Base-by-base conservation (phyloP, 371 early-diverging fungal species). In the Mortierella sp. region DNA sequence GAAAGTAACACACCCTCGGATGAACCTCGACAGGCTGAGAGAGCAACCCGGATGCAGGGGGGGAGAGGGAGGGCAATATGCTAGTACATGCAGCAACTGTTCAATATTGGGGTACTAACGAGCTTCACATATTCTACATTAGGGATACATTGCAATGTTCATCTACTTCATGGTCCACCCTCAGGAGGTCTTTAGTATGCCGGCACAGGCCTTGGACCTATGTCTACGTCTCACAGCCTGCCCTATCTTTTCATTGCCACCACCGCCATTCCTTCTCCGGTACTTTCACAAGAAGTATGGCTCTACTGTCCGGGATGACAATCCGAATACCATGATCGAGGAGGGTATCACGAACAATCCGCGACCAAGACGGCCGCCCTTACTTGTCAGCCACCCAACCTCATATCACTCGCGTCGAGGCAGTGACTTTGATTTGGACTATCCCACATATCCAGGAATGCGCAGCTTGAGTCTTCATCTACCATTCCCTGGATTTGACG, bases 271-370 rank as follows among this genome's bases (percentile, higher is more conserved):
- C 31, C 65, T 76, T 2, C 44, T 76, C 14, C 50, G 44, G 8
- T 68, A 76, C 47, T 76, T 57, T 41, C 57, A 64, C 9, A 31
- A n/a, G 21, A 76, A 76, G 21, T 64, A 68, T 31, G 69, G 76
- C 19, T 60, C 65, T 0, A 40, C 59, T 1, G 52, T 46, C 3
- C 43, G 66, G 7, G 63, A 60, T 22, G 65, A 64, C 43, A 59
- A 68, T 43, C 76, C 64, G 7, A 59, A 64, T 28, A 76, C 76
- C 22, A 68, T 76, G 69, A 56, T 76, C 41, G 76, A 76, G 31
- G 69, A 63, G 9, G 76, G 76, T 41, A 76, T 76, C 46, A 68
- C 76, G n/a, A 76, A 64, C 29, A 52, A 76, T 56, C 76, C 69
- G 0, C 60, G 65, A 16, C 69, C 76, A 0, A 31, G 69, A 14